These are phyloP conservation scores for Cercospora sp. DNA, from an alignment of 2,329 filamentous ascomycete species.

Conservation along the genomic window DNA sequence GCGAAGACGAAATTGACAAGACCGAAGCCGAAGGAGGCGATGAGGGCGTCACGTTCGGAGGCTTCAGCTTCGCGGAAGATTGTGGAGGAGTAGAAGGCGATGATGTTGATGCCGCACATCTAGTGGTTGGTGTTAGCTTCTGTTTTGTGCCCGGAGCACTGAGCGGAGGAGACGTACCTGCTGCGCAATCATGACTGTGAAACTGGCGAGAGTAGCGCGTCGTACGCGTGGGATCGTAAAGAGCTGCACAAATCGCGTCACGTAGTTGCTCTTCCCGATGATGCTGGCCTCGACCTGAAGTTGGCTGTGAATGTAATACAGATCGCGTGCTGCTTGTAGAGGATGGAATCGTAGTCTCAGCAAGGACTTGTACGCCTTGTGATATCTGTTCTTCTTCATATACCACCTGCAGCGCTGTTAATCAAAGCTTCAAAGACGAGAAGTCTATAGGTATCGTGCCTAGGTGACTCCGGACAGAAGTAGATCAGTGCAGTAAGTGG, in stretches of 20 bases:
- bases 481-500: conserved; percentile 48
- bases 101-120: conserved; percentile 31
- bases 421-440: background rate
- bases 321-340: conserved; percentile 56
- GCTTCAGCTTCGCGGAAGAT: conserved; percentile 43
- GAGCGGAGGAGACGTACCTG: conserved; percentile 28
- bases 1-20: conserved; percentile 51
- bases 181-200: conserved; percentile 39
- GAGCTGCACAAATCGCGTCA: conserved; percentile 49
- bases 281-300: conserved; percentile 31
- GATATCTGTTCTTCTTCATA: conserved; percentile 50
- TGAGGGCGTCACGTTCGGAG: conserved; percentile 38
- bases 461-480: conserved; percentile 42
- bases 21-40: conserved; percentile 48
- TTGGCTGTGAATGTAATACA: conserved; percentile 52
- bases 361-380: conserved; percentile 53
- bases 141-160: fast-evolving
- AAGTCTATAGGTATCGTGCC: background rate
- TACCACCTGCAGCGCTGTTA: conserved; percentile 28
- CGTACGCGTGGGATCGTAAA: conserved; percentile 52
- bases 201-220: conserved; percentile 40
- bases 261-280: conserved; percentile 43
- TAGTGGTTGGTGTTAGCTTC: background rate
- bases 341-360: conserved; percentile 49
- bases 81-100: conserved; percentile 35